Conservation (phyloP, 2,329 filamentous ascomycete genomes). For the Achaetomium macrosporum region DNA sequence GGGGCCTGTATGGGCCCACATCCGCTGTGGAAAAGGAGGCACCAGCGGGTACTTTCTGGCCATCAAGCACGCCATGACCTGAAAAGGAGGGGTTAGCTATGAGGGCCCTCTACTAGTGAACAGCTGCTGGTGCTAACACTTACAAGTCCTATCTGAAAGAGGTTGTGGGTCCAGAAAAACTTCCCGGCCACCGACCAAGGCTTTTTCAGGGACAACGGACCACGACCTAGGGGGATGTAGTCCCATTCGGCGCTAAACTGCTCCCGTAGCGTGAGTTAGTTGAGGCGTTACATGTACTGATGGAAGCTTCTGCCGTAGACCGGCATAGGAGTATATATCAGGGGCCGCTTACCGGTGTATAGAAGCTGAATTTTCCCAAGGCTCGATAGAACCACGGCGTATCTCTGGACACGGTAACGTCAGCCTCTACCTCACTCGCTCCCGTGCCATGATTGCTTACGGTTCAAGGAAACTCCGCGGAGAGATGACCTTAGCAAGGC, state of each 20-base stretch:
- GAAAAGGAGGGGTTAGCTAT: background rate
- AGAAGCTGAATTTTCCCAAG: background rate
- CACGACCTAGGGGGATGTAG: background rate
- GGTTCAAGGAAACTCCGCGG: fast-evolving
- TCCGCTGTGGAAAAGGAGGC: background rate
- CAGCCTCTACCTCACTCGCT: background rate
- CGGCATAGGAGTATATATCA: too few relatives aligned
- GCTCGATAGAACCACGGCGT: background rate
- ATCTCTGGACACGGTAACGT: background rate
- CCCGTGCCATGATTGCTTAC: background rate
- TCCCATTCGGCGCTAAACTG: conserved; percentile 14
- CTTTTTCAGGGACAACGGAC: background rate
- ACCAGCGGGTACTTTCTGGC: background rate
- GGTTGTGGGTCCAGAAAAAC: conserved; percentile 8
- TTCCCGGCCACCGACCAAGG: conserved; percentile 1
- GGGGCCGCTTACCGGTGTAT: background rate
- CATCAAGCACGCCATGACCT: conserved; percentile 2
- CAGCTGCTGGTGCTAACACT: background rate
- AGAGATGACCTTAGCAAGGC: background rate
- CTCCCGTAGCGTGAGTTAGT: background rate
- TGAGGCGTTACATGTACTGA: too few relatives aligned
- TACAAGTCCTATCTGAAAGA: conserved; percentile 9
- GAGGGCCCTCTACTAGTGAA: background rate
- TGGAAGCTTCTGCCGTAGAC: too few relatives aligned
- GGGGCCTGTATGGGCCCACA: background rate